A percentile compares a stretch with the other conserved stretches of the same genome.
phyloP scores from a whole-genome alignment of 2,329 filamentous ascomycete species.

The Verruconis gallopava region DNA sequence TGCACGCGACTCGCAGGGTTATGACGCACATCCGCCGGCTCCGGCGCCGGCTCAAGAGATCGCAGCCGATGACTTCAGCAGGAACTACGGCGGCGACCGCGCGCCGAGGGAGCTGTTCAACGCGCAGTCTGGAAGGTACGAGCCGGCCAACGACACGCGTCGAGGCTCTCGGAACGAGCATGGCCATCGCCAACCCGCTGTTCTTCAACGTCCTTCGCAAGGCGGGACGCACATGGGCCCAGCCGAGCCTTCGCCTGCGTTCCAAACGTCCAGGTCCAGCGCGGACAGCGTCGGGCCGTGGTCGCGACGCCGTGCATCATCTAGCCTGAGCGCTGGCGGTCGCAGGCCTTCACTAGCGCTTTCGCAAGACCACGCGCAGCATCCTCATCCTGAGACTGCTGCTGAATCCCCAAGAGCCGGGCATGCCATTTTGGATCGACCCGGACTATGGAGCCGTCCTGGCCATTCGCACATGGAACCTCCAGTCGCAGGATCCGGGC shows the following conservation, averaged over 20 bases:
- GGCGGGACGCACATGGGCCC: conserved; percentile 38
- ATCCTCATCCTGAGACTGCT: neutral
- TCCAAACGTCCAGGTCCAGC: conserved; percentile 62
- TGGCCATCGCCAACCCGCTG: conserved; percentile 53
- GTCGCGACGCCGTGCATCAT: conserved; percentile 70
- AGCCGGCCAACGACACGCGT: conserved; percentile 65
- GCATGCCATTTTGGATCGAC: conserved; percentile 4
- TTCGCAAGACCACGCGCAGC: conserved; percentile 25
- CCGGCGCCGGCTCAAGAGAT: conserved; percentile 61
- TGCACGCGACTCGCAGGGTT: conserved; percentile 42
- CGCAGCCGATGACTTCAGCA: conserved; percentile 83
- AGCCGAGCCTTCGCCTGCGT: conserved; percentile 73
- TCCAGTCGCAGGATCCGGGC: neutral
- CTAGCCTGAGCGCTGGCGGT: conserved; percentile 72
- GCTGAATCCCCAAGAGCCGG: conserved; percentile 3
- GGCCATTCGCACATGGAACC: neutral
- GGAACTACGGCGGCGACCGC: conserved; percentile 66
- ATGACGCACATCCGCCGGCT: conserved; percentile 39
- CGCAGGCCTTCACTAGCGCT: conserved; percentile 48
- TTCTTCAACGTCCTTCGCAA: conserved; percentile 62
- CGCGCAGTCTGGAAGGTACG: conserved; percentile 87
- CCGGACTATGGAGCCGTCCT: neutral
- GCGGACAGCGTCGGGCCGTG: conserved; percentile 53
- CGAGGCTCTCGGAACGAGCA: conserved; percentile 58
- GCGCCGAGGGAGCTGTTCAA: conserved; percentile 74